Conservation (phyloP, 1,284 basidiomycete genomes). For the Moesziomyces sp. region DNA sequence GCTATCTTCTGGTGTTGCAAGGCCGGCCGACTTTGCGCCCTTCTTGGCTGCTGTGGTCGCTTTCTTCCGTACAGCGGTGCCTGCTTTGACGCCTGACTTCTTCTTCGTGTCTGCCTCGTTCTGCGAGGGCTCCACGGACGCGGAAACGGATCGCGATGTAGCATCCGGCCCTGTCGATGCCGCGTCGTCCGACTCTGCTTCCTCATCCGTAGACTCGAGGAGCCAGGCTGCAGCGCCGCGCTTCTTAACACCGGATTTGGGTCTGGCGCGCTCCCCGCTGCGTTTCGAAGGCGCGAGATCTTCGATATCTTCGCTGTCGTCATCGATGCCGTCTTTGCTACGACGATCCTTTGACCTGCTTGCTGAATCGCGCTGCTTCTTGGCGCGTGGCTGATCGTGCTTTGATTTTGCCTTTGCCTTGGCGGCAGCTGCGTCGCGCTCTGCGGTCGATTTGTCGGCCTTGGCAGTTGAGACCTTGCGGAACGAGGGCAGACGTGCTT, state of each 20-base stretch:
- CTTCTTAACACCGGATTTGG: conserved; percentile 20
- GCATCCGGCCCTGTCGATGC: conserved; percentile 11
- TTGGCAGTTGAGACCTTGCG: conserved; percentile 23
- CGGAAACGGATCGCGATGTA: conserved; percentile 23
- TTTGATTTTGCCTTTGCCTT: conserved; percentile 22
- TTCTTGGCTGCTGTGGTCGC: conserved; percentile 14
- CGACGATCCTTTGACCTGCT: conserved; percentile 13
- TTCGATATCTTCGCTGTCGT: conserved; percentile 17
- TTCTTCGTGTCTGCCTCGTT: conserved; percentile 15
- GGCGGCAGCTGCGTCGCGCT: neutral
- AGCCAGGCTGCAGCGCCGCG: conserved; percentile 26
- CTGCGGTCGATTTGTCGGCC: conserved; percentile 10
- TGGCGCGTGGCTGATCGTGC: conserved; percentile 1
- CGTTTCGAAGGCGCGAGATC: neutral
- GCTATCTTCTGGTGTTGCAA: conserved; percentile 10
- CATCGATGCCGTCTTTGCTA: conserved; percentile 10
- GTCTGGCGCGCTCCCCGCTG: neutral
- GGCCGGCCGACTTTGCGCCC: conserved; percentile 9
- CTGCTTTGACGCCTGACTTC: conserved; percentile 15
- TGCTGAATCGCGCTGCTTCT: conserved; percentile 2
- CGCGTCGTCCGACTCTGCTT: conserved; percentile 23
- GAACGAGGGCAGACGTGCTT: conserved; percentile 47
- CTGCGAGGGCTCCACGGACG: conserved; percentile 25
- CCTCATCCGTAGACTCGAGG: conserved; percentile 20
- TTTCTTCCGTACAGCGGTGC: conserved; percentile 16